phyloP scores from a whole-genome alignment of 2,329 filamentous ascomycete genomes.

The Xylaria sp. region DNA sequence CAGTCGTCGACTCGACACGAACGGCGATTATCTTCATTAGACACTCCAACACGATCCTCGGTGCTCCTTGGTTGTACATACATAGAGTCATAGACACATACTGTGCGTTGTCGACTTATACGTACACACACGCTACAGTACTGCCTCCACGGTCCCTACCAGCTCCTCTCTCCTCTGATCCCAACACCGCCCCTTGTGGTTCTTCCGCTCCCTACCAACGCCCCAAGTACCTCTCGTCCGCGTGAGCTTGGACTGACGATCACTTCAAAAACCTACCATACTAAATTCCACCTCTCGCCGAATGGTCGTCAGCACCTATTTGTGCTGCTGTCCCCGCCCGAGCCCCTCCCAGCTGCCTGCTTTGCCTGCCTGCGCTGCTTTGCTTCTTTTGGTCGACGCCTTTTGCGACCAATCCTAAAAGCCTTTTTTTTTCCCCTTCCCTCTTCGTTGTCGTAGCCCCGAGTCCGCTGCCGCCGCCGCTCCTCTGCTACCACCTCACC shows the following conservation, averaged over 20 bases:
- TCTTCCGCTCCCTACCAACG: slow-evolving; percentile 18
- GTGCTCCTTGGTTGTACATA: neutral
- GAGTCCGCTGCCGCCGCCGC: slow-evolving; percentile 31
- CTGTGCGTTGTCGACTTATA: slow-evolving; percentile 1
- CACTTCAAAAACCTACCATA: slow-evolving; percentile 44
- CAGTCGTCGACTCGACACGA: neutral
- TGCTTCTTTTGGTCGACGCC: slow-evolving; percentile 42
- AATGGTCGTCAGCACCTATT: slow-evolving; percentile 41
- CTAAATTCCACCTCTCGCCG: slow-evolving; percentile 33
- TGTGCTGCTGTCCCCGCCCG: slow-evolving; percentile 34
- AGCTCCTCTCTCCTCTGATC: neutral
- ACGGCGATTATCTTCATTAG: slow-evolving; percentile 2
- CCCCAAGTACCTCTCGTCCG: slow-evolving; percentile 31
- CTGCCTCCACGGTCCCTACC: slow-evolving; percentile 18
- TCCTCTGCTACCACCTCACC: slow-evolving; percentile 20
- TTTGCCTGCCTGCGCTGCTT: slow-evolving; percentile 20
- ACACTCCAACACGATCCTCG: slow-evolving; percentile 1
- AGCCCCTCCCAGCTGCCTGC: slow-evolving; percentile 31
- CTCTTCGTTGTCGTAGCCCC: slow-evolving; percentile 36
- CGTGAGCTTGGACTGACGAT: slow-evolving; percentile 48
- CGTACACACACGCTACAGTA: neutral
- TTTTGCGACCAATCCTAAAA: slow-evolving; percentile 34
- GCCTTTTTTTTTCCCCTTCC: slow-evolving; percentile 30
- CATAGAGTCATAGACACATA: neutral
- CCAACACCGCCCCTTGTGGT: slow-evolving; percentile 37